Conservation (phyloP, 2,329 filamentous ascomycete genomes). For the Stemphylium lycopersici region DNA sequence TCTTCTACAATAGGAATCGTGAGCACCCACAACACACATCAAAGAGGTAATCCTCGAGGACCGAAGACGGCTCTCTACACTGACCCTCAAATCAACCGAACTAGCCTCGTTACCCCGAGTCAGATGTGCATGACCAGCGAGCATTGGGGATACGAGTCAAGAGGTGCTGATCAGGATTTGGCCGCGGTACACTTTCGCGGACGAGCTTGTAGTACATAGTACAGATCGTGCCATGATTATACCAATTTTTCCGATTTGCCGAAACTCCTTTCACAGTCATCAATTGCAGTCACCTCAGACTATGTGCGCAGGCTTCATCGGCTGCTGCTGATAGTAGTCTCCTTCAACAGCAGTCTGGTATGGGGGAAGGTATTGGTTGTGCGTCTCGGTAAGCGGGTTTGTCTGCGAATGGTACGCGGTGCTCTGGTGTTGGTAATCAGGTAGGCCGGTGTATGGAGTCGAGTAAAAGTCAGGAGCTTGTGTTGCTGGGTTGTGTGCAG, state of each 20-base stretch:
- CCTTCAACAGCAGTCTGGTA: constrained; percentile 25
- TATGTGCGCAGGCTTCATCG: constrained; percentile 37
- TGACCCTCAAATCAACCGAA: not conserved
- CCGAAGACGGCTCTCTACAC: not conserved
- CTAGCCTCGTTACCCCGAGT: not conserved
- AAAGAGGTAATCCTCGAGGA: no score
- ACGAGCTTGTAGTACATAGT: not conserved
- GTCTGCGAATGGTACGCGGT: constrained; percentile 36
- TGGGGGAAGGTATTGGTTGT: constrained; percentile 26
- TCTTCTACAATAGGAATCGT: not conserved
- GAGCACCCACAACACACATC: not conserved
- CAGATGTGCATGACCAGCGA: not conserved
- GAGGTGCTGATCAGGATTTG: not conserved
- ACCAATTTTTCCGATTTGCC: not conserved
- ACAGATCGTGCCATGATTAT: not conserved
- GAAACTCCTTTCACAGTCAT: not conserved
- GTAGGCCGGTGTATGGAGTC: constrained; percentile 23
- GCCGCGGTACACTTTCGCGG: not conserved
- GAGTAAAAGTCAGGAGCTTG: constrained; percentile 19
- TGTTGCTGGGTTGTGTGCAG: constrained; percentile 37
- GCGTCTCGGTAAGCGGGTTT: constrained; percentile 18
- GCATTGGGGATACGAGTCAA: no score
- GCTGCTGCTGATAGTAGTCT: constrained; percentile 35
- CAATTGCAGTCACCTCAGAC: constrained; percentile 18
- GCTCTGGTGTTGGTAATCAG: constrained; percentile 26